Evolutionary conservation across 139 green algal species (phyloP), one percentile per base, ranked within the genome.

Genomic region (Pedinophyceae sp.): DNA sequence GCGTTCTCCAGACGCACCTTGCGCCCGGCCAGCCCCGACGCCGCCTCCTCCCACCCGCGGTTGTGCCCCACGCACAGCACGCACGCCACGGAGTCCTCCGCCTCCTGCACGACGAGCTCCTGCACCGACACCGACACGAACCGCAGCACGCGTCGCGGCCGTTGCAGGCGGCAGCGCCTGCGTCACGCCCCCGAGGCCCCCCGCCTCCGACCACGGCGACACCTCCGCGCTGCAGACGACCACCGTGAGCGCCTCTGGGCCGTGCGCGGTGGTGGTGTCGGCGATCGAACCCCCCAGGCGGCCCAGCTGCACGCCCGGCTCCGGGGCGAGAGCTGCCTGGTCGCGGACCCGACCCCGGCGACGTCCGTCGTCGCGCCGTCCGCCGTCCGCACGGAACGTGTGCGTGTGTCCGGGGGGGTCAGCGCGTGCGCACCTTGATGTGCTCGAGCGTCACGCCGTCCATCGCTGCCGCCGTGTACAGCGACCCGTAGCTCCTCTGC

Each of bases 61-160:
- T 55, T 55, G 49, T 55, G 49, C 7, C 49, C 49, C 49, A 30
- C 24, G 49, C 49, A 55, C 18, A 55, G 20, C 5, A 55, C 49
- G 27, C 18, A 39, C 4, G 6, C 22, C n/a, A 55, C 34, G 10
- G 19, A 7, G 34, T 55, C 49, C n/a, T 13, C 20, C 26, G 49
- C 49, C 20, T 55, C 20, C 49, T 55, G 10, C n/a, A 39, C 7
- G 10, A 52, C 10, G 7, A 17, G 20, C 46, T 47, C 47, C n/a
- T n/a, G n/a, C n/a, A n/a, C n/a, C n/a, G n/a, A n/a, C n/a, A n/a
- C n/a, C n/a, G n/a, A n/a, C n/a, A n/a, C n/a, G n/a, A n/a, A n/a
- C n/a, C n/a, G n/a, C n/a, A n/a, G n/a, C n/a, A n/a, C n/a, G n/a
- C n/a, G n/a, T n/a, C n/a, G n/a, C n/a, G n/a, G n/a, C n/a, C n/a